A percentile compares a stretch with the other conserved stretches of the same genome.
These are phyloP conservation scores for Trichothecium sympodiale DNA, from an alignment of 2,329 filamentous ascomycete genomes.

Conservation along the genomic window DNA sequence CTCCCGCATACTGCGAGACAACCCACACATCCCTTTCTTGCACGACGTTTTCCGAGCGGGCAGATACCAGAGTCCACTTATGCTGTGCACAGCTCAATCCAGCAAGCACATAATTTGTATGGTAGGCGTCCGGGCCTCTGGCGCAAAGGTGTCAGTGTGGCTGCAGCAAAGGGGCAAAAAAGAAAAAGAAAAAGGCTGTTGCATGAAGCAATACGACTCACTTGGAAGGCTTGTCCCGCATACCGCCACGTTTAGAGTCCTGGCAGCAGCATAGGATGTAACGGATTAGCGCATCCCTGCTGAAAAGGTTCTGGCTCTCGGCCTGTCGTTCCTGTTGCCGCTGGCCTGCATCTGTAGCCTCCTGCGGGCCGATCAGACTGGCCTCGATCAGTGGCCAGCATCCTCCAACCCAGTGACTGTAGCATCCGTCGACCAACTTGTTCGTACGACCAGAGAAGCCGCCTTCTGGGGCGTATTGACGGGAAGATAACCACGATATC, in stretches of 20 bases:
- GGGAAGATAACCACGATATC: conserved; percentile 77
- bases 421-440: conserved; percentile 96
- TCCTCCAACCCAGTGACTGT: conserved; percentile 93
- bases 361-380: conserved; percentile 46
- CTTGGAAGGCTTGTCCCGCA: conserved; percentile 91
- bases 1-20: conserved; percentile 39
- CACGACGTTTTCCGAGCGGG: conserved; percentile 20
- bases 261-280: conserved; percentile 91
- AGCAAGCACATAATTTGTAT: conserved; percentile 83
- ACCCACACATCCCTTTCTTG: conserved; percentile 30
- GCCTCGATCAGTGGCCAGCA: conserved; percentile 91
- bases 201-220: conserved; percentile 32
- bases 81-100: conserved; percentile 79
- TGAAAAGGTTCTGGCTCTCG: conserved; percentile 50
- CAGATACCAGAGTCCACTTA: conserved; percentile 36
- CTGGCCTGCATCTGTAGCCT: conserved; percentile 13
- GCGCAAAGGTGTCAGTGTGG: background rate
- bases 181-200: conserved; percentile 2
- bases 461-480: conserved; percentile 84
- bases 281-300: conserved; percentile 70
- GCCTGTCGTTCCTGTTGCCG: conserved; percentile 14
- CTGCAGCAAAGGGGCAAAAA: conserved; percentile 3
- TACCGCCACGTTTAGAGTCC: conserved; percentile 59
- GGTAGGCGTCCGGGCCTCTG: conserved; percentile 75
- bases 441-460: conserved; percentile 91